Evolutionary conservation across 2,329 filamentous ascomycete genomes (phyloP).

Genomic region (Calonectria leucothoes): DNA sequence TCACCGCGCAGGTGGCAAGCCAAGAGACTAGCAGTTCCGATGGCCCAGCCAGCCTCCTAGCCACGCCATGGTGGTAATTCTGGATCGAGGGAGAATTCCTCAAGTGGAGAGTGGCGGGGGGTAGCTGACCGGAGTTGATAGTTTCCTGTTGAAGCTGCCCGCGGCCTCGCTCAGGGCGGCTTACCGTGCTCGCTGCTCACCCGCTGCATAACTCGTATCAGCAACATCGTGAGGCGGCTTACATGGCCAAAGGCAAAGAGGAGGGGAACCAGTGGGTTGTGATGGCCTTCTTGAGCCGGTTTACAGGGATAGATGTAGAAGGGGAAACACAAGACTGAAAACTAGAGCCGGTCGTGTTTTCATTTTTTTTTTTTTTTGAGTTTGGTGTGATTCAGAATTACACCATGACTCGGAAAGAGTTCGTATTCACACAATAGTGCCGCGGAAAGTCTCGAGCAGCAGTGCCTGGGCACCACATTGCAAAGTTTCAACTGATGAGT

Average conservation of each 20-base stretch:
- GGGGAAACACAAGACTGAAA: not conserved
- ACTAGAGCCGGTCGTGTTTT: not conserved
- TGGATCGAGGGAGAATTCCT: not conserved
- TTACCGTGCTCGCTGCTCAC: conserved; percentile 1
- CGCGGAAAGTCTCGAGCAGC: conserved; percentile 34
- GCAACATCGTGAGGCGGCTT: not conserved
- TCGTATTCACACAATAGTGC: conserved; percentile 11
- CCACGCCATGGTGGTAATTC: conserved; percentile 10
- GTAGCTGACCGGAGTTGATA: not conserved
- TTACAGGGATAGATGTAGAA: conserved; percentile 7
- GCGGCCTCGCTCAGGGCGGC: not conserved
- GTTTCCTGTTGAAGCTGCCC: not conserved
- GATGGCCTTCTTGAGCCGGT: not conserved
- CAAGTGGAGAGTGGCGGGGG: not conserved
- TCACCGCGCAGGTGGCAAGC: not conserved
- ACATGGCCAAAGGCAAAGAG: not conserved
- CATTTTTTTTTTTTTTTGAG: not conserved
- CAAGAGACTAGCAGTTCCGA: not conserved
- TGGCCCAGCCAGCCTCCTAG: not conserved
- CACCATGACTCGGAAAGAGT: not conserved
- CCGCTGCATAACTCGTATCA: conserved; percentile 21
- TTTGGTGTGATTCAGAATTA: conserved; percentile 2
- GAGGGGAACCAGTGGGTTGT: conserved; percentile 1
- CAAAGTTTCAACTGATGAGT: conserved; percentile 22
- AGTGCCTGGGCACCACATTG: conserved; percentile 9